Evolutionary conservation across 2,329 filamentous ascomycete genomes (phyloP).

Genomic region (Aplosporella prunicola): DNA sequence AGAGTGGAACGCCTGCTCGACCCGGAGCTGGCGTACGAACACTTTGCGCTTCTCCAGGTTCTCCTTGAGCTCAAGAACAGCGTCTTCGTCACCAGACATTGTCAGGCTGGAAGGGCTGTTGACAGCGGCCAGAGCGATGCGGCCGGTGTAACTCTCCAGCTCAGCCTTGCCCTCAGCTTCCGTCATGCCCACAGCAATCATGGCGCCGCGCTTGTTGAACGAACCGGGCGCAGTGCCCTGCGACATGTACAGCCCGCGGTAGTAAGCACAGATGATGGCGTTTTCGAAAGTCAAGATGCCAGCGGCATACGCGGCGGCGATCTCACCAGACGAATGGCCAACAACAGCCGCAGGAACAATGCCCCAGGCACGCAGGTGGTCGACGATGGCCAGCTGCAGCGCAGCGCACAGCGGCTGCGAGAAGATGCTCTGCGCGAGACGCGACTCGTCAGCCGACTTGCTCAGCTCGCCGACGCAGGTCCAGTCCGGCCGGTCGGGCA

Average conservation of each 20-base stretch:
- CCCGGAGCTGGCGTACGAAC: slow-evolving; percentile 13
- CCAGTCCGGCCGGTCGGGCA: slow-evolving; percentile 9
- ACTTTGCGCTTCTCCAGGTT: slow-evolving; percentile 11
- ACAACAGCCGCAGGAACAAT: slow-evolving; percentile 17
- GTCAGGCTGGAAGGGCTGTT: slow-evolving; percentile 18
- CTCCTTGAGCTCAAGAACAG: slow-evolving; percentile 7
- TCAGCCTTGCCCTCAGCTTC: not conserved
- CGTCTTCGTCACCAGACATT: slow-evolving; percentile 16
- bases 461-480: slow-evolving; percentile 16
- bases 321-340: slow-evolving; percentile 24
- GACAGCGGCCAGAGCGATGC: slow-evolving; percentile 17
- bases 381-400: slow-evolving; percentile 20
- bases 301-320: slow-evolving; percentile 20
- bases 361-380: slow-evolving; percentile 19
- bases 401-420: slow-evolving; percentile 19
- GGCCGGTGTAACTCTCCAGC: slow-evolving; percentile 13
- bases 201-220: slow-evolving; percentile 19
- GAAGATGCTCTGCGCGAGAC: slow-evolving; percentile 15
- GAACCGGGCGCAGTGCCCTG: slow-evolving; percentile 5
- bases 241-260: slow-evolving; percentile 10
- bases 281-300: slow-evolving; percentile 14
- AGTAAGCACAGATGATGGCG: slow-evolving; percentile 20
- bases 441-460: slow-evolving; percentile 14
- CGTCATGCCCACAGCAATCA: slow-evolving; percentile 22
- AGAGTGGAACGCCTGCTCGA: slow-evolving; percentile 16